Evolutionary conservation across 352 stramenopile species (phyloP), one percentile per base, ranked within the genome.

Genomic region (Pythium myriotylum): DNA sequence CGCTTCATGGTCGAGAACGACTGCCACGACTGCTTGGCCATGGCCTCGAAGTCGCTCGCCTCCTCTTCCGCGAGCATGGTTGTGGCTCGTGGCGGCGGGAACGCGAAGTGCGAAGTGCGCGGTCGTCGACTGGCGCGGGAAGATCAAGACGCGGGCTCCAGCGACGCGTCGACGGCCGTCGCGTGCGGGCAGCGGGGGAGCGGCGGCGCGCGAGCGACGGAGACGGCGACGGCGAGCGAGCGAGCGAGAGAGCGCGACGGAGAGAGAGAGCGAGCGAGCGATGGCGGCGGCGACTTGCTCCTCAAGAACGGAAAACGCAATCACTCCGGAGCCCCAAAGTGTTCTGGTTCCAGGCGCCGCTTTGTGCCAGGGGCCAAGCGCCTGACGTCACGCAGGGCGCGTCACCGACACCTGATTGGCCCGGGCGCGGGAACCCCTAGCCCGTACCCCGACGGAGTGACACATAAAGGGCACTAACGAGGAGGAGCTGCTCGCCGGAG

Each of bases 1-100:
- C 84, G 82, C 68, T 83, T 84, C 83, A 94, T 91, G 51, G 86
- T 94, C 46, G 79, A 91, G 70, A 94, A 92, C 40, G 79, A 91
- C 74, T 94, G 86, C 86, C 86, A 94, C 20, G 81, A 90, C 79
- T 92, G 86, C 67, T 89, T 89, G 48, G 80, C 82, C 8, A 79
- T 74, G 27, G 83, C 68, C 54, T 91, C 82, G 54, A 91, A 89
- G 72, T 75, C 76, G 19, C 37, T 27, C 14, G 7, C 27, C 12
- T 54, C 27, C 26, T 42, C 51, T 14, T 17, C 37, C 3, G 37
- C 13, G 13, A 43, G 13, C 13, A 43, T 43, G 7, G 5, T 35
- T 10, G 29, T 10, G 5, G 10, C 5, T 35, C 29, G 29, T 35
- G 29, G 29, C n/a, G n/a, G n/a, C n/a, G n/a, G n/a, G n/a, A n/a